Base-by-base conservation (phyloP, 1,284 basidiomycete genomes). In the Papiliotrema nemorosa region DNA sequence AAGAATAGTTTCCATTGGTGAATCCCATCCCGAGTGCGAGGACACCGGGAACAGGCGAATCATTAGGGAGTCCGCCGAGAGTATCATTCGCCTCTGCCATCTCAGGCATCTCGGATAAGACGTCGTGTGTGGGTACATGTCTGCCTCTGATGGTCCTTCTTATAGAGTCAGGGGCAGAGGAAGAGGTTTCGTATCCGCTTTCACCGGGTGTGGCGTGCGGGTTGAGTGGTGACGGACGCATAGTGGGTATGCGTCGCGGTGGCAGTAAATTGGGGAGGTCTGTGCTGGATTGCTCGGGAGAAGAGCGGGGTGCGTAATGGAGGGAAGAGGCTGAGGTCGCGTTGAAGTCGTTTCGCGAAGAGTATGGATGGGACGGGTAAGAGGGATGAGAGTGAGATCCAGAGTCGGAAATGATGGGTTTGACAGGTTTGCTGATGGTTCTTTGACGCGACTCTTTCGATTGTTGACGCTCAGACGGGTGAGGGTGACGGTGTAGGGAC, bases 21-120 rank as follows among this genome's bases (percentile, higher is more conserved):
- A 16, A 46, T 12, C 45, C 45, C 21, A 39, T 21, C 16, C 38
- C 38, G 3, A 41, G 20, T 18, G 20, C 13, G 27, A 46, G 12
- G 16, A 36, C 18, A 33, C 39, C 26, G 26, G 16, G 42, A 6
- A 22, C 18, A 16, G 34, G 33, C 24, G 37, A 7, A 21, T 34
- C 22, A 16, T 31, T 18, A 26, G n/a, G 44, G 7, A 49, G 12
- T 16, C 24, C 21, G 21, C 12, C 6, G 6, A 49, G 20, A n/a
- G 3, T 36, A 26, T 49, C 47, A 13, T 33, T 4, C 5, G 18
- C 27, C 27, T 49, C 47, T 18, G 20, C 40, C 25, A 29, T 9
- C 37, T 49, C 38, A 3, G 26, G 29, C 47, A 49, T 42, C 21
- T 49, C 47, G 5, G 27, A 21, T 4, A 47, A 20, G 16, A 47